phyloP scores from a whole-genome alignment of 371 early-diverging fungal genomes.

The Mortierella sp. region DNA sequence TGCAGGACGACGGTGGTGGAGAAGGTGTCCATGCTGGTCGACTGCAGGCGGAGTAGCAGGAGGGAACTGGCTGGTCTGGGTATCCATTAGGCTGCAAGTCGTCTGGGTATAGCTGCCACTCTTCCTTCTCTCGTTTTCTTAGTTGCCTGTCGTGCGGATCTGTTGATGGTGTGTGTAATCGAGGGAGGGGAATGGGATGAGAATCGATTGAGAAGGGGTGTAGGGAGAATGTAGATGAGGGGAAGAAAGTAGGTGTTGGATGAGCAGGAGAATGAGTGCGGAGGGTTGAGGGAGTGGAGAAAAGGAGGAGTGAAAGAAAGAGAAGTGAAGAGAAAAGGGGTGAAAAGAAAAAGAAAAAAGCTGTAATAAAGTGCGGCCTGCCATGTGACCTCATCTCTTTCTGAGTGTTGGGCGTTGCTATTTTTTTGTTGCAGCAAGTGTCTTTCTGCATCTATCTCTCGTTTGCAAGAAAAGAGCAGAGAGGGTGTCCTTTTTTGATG shows the following conservation, averaged over 20 bases:
- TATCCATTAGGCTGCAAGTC: neutral
- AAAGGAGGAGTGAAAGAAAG: neutral
- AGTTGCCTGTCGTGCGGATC: neutral
- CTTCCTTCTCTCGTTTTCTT: neutral
- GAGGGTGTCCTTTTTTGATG: too few relatives aligned
- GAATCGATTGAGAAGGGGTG: neutral
- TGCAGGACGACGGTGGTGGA: too few relatives aligned
- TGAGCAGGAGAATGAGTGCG: too few relatives aligned
- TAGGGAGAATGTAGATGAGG: too few relatives aligned
- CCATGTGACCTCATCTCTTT: neutral
- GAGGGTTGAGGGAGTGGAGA: neutral
- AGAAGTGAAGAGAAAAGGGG: neutral
- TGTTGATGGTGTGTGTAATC: too few relatives aligned
- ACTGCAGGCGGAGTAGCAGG: neutral
- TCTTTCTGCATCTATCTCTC: neutral
- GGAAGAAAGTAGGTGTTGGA: too few relatives aligned
- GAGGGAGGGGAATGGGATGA: too few relatives aligned
- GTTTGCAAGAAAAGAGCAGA: neutral
- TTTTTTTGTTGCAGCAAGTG: neutral
- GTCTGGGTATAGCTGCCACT: conserved; percentile 1
- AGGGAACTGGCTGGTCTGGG: neutral
- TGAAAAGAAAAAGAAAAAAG: neutral
- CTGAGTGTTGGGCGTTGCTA: neutral
- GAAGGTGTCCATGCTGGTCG: neutral
- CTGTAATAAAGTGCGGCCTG: neutral